Evolutionary conservation across 2,329 filamentous ascomycete genomes (phyloP).

Genomic region (Talaromyces marneffei): DNA sequence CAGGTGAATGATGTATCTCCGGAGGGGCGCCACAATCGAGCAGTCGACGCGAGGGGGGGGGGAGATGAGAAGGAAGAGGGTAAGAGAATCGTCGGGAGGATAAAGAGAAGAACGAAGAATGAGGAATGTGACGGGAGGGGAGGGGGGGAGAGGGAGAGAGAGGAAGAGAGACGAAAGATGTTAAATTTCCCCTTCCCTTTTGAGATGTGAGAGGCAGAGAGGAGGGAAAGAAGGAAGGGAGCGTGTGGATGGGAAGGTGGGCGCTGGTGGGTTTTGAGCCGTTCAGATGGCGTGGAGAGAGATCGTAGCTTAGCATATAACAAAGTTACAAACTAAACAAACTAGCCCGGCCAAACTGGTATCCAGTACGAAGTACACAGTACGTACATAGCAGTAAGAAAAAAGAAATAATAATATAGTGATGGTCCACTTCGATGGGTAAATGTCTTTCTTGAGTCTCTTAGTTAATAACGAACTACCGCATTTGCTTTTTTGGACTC

Average conservation of each 20-base stretch:
- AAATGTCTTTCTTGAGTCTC: background rate
- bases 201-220: background rate
- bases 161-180: background rate
- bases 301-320: constrained; percentile 13
- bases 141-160: background rate
- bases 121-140: constrained; percentile 10
- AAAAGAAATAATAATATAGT: background rate
- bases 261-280: constrained; percentile 11
- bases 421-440: background rate
- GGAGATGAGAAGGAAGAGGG: background rate
- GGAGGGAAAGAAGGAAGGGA: background rate
- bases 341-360: constrained; percentile 2
- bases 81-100: background rate
- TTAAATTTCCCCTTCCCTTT: background rate
- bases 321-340: background rate
- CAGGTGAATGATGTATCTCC: background rate
- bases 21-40: background rate
- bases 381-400: background rate
- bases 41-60: constrained; percentile 4
- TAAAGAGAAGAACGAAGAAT: background rate
- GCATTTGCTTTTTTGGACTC: background rate
- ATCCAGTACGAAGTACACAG: background rate
- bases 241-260: constrained; percentile 10
- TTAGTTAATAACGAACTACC: background rate
- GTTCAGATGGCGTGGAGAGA: constrained; percentile 12